A percentile compares a stretch with the other conserved stretches of the same genome.
phyloP scores from a whole-genome alignment of 2,329 filamentous ascomycete species.

The Zymoseptoria passerinii region DNA sequence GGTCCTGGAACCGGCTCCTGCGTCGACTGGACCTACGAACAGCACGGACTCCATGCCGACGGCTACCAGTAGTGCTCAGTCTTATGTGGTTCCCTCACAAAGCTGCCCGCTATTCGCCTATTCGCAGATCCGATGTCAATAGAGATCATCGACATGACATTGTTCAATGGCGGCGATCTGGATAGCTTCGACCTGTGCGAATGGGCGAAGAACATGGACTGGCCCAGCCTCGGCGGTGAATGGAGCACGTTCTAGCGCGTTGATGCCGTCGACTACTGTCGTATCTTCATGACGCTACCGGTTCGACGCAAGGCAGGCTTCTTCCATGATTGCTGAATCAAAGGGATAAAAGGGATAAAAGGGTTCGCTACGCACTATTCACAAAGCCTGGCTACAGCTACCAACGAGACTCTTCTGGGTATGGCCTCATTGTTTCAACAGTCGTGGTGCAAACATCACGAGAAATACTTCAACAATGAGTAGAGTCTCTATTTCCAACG shows the following conservation, averaged over 20 bases:
- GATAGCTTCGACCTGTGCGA: slow-evolving; percentile 10
- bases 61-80: neutral
- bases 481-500: neutral
- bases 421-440: neutral
- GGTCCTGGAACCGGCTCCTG: slow-evolving; percentile 8
- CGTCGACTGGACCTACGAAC: neutral
- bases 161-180: slow-evolving; percentile 2
- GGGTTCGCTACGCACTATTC: neutral
- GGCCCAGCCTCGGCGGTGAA: slow-evolving; percentile 9
- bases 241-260: slow-evolving; percentile 5
- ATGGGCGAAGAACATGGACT: slow-evolving; percentile 13
- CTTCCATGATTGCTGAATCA: neutral
- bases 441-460: neutral
- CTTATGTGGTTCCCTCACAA: neutral
- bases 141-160: slow-evolving; percentile 1
- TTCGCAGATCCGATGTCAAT: neutral
- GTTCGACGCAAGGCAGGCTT: neutral
- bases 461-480: neutral
- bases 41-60: neutral
- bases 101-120: neutral
- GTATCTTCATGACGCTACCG: neutral
- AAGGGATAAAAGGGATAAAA: neutral
- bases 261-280: neutral
- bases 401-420: neutral
- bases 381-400: neutral